phyloP scores from a whole-genome alignment of 495 filamentous ascomycete species.

The Neurospora hispaniola region DNA sequence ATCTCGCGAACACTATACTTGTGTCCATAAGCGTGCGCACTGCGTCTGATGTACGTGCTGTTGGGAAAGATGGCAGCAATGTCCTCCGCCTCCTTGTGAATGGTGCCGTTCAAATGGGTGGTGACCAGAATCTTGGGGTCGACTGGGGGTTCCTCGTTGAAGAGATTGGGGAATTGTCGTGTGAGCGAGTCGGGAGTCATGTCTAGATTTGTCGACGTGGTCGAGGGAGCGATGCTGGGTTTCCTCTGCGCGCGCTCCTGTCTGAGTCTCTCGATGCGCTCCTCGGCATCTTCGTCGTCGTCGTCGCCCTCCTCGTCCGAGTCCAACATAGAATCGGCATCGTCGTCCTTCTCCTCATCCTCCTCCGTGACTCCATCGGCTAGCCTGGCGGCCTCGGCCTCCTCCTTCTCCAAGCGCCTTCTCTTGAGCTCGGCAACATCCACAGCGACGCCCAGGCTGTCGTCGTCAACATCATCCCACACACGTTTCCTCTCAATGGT shows the following conservation, averaged over 20 bases:
- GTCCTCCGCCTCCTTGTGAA: conserved; percentile 70
- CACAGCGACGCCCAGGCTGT: conserved; percentile 62
- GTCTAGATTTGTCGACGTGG: conserved; percentile 59
- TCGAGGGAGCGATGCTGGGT: conserved; percentile 45
- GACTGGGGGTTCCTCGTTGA: conserved; percentile 48
- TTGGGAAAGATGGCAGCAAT: conserved; percentile 79
- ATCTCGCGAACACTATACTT: conserved; percentile 90
- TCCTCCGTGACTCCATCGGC: conserved; percentile 35
- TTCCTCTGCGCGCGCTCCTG: conserved; percentile 44
- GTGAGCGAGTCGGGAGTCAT: conserved; percentile 59
- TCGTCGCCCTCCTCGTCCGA: conserved; percentile 37
- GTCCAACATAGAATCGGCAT: conserved; percentile 65
- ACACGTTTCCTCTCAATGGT: conserved; percentile 84
- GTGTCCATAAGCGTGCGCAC: conserved; percentile 65
- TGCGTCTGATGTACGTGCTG: conserved; percentile 70
- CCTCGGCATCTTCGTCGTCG: conserved; percentile 32
- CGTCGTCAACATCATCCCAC: conserved; percentile 86
- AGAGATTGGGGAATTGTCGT: conserved; percentile 72
- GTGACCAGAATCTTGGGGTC: conserved; percentile 80
- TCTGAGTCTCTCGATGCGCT: conserved; percentile 28
- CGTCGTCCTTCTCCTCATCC: conserved; percentile 40
- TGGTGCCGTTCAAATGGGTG: conserved; percentile 70
- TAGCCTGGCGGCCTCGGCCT: conserved; percentile 34
- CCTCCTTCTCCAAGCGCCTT: conserved; percentile 54
- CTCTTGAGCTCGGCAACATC: conserved; percentile 70